phyloP scores from a whole-genome alignment of 768 basidiomycete genomes.

The Ephemerocybe angulata region DNA sequence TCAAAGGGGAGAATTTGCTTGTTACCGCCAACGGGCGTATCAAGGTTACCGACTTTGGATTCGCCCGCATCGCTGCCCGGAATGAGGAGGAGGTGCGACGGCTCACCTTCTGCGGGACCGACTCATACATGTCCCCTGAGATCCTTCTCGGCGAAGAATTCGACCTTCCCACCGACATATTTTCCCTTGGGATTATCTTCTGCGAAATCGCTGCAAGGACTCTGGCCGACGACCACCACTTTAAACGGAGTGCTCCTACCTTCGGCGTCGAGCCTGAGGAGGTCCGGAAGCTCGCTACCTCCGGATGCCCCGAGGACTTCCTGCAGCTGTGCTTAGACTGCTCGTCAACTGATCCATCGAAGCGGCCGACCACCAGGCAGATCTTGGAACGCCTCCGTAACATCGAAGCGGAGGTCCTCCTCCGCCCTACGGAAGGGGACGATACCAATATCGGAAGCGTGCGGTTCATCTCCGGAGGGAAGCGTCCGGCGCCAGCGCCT shows the following conservation, averaged over 20 bases:
- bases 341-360: slow-evolving; percentile 55
- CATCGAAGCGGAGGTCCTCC: slow-evolving; percentile 82
- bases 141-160: slow-evolving; percentile 90
- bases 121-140: slow-evolving; percentile 97
- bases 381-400: slow-evolving; percentile 75
- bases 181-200: slow-evolving; percentile 89
- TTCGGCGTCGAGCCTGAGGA: slow-evolving; percentile 80
- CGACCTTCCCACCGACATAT: slow-evolving; percentile 90
- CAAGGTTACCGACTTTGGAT: slow-evolving; percentile 99
- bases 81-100: slow-evolving; percentile 87
- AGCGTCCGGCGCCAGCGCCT: slow-evolving; percentile 55
- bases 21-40: slow-evolving; percentile 90
- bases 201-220: slow-evolving; percentile 84
- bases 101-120: slow-evolving; percentile 84
- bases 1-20: slow-evolving; percentile 98
- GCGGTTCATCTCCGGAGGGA: slow-evolving; percentile 71
- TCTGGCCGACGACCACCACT: slow-evolving; percentile 79
- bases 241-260: slow-evolving; percentile 72
- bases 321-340: slow-evolving; percentile 78
- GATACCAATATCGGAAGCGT: slow-evolving; percentile 82
- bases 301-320: slow-evolving; percentile 77
- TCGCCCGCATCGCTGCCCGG: slow-evolving; percentile 89
- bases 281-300: slow-evolving; percentile 59
- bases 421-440: slow-evolving; percentile 57
- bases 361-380: slow-evolving; percentile 70